Evolutionary conservation across 257 asterid genomes (phyloP), one percentile per base, ranked within the genome.

Genomic region (Osmanthus fragrans): DNA sequence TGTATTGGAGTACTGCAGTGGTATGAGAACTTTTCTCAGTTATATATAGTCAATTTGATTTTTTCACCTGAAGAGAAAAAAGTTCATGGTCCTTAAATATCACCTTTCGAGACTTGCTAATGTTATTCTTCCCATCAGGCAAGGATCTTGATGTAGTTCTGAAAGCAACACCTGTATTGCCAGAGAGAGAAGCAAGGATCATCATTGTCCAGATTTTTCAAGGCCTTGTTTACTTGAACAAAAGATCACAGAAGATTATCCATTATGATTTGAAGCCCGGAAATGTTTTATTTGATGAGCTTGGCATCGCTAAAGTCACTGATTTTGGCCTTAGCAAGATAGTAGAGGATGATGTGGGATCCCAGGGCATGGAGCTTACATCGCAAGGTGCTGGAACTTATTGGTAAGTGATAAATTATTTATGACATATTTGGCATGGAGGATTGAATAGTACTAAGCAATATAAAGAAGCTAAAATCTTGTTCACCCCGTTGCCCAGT

Each of bases 281-380:
- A 78, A 96, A 96, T 84, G 98, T 96, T 83, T 80, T 96, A 16
- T 96, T 96, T 80, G 99, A 96, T 87, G 98, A 96, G 81, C 79
- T 87, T 64, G 93, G 96, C 47, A 79, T 88, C 78, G 97, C 99
- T 80, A 93, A 93, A 84, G 93, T 96, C 74, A 93, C 99, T 45
- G 99, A 96, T 90, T 96, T 96, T 81, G 99, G 99, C 79, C 98
- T 93, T 79, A 96, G 99, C 92, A 96, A 96, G 94, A 96, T 96
- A 68, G 97, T 96, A 74, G 99, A 93, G 88, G 96, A 92, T 76
- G 88, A 93, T 86, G 99, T 93, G 77, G 99, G 99, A 75, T 96
- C 99, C 73, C 97, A 90, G 83, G 99, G 99, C 80, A 96, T 96
- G 99, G 99, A 96, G 85, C 98, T 96, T 77, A 96, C 99, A 2